These are phyloP conservation scores for Salisapilia sapeloensis DNA, from an alignment of 352 stramenopile genomes.

Conservation along the genomic window DNA sequence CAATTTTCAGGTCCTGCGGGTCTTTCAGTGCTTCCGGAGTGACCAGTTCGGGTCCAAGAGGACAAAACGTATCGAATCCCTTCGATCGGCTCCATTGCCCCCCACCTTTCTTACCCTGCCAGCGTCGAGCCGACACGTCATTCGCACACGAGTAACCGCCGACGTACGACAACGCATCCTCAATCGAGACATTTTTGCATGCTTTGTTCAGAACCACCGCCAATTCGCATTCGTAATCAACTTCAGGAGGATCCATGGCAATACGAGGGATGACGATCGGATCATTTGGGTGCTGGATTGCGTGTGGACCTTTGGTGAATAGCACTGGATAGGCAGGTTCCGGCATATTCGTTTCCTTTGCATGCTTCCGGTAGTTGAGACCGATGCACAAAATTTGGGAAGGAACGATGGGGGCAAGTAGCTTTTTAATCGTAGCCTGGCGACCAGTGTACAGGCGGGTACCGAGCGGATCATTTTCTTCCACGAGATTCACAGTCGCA, in stretches of 20 bases:
- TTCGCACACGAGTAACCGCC: slow-evolving; percentile 80
- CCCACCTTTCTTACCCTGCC: slow-evolving; percentile 73
- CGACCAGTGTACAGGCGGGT: slow-evolving; percentile 41
- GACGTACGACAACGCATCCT: slow-evolving; percentile 74
- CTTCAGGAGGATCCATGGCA: slow-evolving; percentile 35
- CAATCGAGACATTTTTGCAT: slow-evolving; percentile 67
- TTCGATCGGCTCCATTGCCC: slow-evolving; percentile 83
- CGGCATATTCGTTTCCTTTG: slow-evolving; percentile 74
- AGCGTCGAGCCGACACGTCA: slow-evolving; percentile 78
- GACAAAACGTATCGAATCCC: slow-evolving; percentile 84
- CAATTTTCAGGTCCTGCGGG: slow-evolving; percentile 57
- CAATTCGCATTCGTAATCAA: slow-evolving; percentile 87
- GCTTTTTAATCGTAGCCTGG: slow-evolving; percentile 37
- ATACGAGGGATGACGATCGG: slow-evolving; percentile 70
- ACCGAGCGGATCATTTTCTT: slow-evolving; percentile 49
- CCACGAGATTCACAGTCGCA: slow-evolving; percentile 25
- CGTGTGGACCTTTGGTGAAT: slow-evolving; percentile 79
- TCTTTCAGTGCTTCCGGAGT: slow-evolving; percentile 54
- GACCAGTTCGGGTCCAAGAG: slow-evolving; percentile 74
- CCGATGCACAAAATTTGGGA: slow-evolving; percentile 77
- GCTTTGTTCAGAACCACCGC: slow-evolving; percentile 72
- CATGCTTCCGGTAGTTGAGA: slow-evolving; percentile 84
- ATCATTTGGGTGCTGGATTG: slow-evolving; percentile 58
- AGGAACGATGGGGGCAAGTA: slow-evolving; percentile 65
- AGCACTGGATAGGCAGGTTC: slow-evolving; percentile 64